Base-by-base conservation (phyloP, 1,284 basidiomycete species). In the Fomitopsis pinicola region DNA sequence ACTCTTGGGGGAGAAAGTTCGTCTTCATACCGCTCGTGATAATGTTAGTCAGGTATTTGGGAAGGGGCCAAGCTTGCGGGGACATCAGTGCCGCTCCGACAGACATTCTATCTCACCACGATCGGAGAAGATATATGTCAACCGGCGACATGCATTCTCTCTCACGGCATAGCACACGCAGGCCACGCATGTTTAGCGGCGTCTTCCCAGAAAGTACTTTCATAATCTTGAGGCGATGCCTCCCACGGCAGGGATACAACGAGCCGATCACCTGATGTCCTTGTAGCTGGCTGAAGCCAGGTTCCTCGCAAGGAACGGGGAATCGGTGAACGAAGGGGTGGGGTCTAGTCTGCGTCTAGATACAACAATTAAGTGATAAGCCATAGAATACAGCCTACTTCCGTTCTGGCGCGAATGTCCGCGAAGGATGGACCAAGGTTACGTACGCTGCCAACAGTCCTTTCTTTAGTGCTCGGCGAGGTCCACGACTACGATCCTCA, bases 351-450 rank as follows among this genome's bases (percentile, higher is more conserved):
- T 42, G 33, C 14, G 14, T 46, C 58, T 59, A 55, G 52, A 59
- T 59, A 59, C 58, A 59, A 59, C 52, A 54, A 46, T 46, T 59
- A 42, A 42, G 35, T 30, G 42, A 45, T 44, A 44, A 8, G 55
- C 42, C 22, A 26, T 55, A 55, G 1, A 35, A 19, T 48, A 48
- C 56, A 48, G 9, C 38, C 38, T 40, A 1, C 22, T 38, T 35
- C 56, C 42, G 55, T 33, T 54, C 19, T 38, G 17, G 35, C 36
- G 19, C 33, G 36, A 6, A 22, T 14, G 14, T 28, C 15, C 19
- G 19, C 14, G 28, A 15, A 19, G n/a, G 35, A 30, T 30, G 10
- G 8, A 50, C 17, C 33, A 22, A 36, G 14, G 52, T 53, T 53
- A 54, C 52, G 52, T 54, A 54, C 52, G 52, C 35, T 4, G 28